These are phyloP conservation scores for Leishmania major DNA, from an alignment of 208 protist genomes.

Conservation along the genomic window DNA sequence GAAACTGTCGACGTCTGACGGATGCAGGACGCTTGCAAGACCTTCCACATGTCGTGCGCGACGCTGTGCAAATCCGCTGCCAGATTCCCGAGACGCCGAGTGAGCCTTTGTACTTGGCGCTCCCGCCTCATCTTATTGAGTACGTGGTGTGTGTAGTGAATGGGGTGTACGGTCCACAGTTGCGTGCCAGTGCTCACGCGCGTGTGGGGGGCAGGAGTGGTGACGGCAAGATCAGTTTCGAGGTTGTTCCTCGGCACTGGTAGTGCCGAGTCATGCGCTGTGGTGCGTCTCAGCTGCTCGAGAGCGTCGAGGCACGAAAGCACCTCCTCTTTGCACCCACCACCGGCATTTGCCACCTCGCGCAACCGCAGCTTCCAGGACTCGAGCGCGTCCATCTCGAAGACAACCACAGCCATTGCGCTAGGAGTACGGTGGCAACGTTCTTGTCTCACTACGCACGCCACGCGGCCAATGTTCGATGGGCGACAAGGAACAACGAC, in stretches of 20 bases:
- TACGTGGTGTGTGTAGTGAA: conserved; percentile 44
- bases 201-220: no score
- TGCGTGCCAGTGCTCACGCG: conserved; percentile 36
- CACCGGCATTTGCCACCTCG: neutral
- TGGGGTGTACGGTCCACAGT: conserved; percentile 38
- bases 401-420: conserved; percentile 1
- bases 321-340: neutral
- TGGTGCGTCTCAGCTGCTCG: neutral
- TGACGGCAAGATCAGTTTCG: neutral
- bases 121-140: conserved; percentile 24
- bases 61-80: conserved; percentile 14
- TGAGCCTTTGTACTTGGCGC: conserved; percentile 7
- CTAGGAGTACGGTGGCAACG: neutral
- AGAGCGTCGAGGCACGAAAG: conserved; percentile 4
- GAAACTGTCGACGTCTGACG: neutral
- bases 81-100: conserved; percentile 21
- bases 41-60: conserved; percentile 16
- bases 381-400: neutral
- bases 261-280: neutral
- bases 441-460: neutral
- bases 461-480: neutral
- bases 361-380: conserved; percentile 5
- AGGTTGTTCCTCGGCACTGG: neutral
- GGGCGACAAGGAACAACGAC: neutral
- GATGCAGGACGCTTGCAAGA: neutral